Conservation (phyloP, 192 early-diverging fungal species). For the Phycomyces blakesleeanus region DNA sequence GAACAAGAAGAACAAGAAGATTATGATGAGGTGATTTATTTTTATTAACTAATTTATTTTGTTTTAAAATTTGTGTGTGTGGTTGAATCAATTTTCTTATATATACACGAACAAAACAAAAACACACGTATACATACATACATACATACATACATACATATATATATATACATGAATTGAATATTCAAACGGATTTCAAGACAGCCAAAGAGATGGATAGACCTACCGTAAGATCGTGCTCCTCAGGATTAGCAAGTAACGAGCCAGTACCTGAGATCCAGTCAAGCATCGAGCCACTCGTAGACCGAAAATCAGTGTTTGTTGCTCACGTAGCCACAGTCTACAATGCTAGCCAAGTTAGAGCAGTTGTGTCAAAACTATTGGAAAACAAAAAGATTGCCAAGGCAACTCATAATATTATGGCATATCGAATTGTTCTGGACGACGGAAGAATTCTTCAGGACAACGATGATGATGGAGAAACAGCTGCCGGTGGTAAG, state of each 20-base stretch:
- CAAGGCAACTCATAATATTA: constrained; percentile 87
- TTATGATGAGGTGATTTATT: constrained; percentile 15
- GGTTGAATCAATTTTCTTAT: no score
- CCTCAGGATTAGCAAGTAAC: neutral
- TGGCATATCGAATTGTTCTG: constrained; percentile 78
- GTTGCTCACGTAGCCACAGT: constrained; percentile 73
- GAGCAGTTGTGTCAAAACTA: constrained; percentile 48
- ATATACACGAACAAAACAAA: no score
- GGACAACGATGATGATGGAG: constrained; percentile 93
- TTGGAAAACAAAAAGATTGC: constrained; percentile 71
- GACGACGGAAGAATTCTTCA: constrained; percentile 53
- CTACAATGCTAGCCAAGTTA: constrained; percentile 49
- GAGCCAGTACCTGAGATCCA: constrained; percentile 42
- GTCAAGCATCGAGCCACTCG: constrained; percentile 47
- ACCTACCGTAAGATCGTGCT: constrained; percentile 3
- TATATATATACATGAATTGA: neutral
- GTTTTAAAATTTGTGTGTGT: no score
- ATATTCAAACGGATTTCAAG: neutral
- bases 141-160: no score
- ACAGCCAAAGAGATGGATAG: constrained; percentile 9
- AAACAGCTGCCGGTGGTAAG: constrained; percentile 82
- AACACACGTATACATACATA: no score
- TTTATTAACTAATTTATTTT: no score
- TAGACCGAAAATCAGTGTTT: constrained; percentile 83
- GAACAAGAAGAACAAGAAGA: constrained; percentile 22